Conservation (phyloP, 257 asterid genomes). For the Paulownia fortunei region DNA sequence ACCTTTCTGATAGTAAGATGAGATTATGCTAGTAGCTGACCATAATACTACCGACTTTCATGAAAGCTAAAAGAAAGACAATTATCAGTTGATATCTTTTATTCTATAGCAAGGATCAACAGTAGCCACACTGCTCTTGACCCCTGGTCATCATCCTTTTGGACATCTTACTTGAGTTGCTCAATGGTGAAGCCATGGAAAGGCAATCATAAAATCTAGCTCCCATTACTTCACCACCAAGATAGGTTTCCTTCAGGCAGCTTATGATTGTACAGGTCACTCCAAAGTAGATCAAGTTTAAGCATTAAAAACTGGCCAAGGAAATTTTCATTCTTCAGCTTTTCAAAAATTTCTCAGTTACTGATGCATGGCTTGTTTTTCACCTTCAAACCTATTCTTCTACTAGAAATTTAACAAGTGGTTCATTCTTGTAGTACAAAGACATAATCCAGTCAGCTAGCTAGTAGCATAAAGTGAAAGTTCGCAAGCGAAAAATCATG, state of each 20-base stretch:
- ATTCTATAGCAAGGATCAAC: neutral
- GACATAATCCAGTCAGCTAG: neutral
- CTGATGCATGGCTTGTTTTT: too few species aligned
- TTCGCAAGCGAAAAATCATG: neutral
- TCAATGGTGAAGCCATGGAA: too few species aligned
- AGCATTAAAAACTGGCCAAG: neutral
- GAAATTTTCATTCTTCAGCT: too few species aligned
- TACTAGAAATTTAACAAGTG: neutral
- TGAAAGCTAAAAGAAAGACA: neutral
- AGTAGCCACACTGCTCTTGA: neutral
- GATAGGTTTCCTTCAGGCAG: neutral
- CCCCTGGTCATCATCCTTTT: neutral
- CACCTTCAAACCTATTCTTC: neutral
- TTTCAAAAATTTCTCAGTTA: too few species aligned
- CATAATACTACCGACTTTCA: too few species aligned
- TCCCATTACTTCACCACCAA: neutral
- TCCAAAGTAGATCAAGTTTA: too few species aligned
- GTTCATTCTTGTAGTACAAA: neutral
- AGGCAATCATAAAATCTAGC: neutral
- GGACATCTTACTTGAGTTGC: neutral
- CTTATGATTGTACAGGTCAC: too few species aligned
- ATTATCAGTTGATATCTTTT: too few species aligned
- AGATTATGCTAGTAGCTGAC: neutral
- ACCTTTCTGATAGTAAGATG: neutral
- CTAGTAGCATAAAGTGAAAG: neutral